Evolutionary conservation across 495 filamentous ascomycete genomes (phyloP).

Genomic region (Penicillium samsonianum): DNA sequence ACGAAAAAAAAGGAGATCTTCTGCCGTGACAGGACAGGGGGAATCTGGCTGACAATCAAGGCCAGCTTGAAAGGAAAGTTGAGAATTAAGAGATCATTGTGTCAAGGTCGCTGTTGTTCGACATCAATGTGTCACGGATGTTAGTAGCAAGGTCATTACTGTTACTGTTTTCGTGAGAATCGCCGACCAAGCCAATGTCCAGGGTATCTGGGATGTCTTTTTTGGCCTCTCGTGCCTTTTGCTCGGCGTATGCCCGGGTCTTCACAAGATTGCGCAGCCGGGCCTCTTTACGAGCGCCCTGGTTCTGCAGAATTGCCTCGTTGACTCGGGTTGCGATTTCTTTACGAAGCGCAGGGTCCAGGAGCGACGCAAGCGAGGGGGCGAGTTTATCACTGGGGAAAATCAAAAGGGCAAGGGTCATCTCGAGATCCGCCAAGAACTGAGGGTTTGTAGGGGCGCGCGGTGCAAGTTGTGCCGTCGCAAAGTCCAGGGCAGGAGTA

Average conservation of each 20-base stretch:
- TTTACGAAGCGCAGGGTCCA: constrained; percentile 79
- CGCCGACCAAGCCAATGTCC: constrained; percentile 65
- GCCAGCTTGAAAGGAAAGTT: not conserved
- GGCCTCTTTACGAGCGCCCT: constrained; percentile 72
- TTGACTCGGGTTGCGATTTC: constrained; percentile 83
- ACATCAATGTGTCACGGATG: constrained; percentile 45
- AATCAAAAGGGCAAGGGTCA: constrained; percentile 88
- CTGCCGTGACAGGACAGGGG: not conserved
- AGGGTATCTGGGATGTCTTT: constrained; percentile 72
- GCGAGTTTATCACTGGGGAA: constrained; percentile 76
- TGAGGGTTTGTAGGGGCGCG: constrained; percentile 77
- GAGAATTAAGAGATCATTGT: constrained; percentile 58
- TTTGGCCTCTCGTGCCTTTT: constrained; percentile 69
- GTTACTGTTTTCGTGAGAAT: constrained; percentile 36
- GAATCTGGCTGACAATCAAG: not conserved
- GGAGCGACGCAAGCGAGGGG: constrained; percentile 70
- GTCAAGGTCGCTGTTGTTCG: constrained; percentile 54
- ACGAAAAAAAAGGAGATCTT: not conserved
- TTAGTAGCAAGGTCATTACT: constrained; percentile 32
- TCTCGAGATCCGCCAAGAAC: constrained; percentile 86
- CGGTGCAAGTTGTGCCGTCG: constrained; percentile 81
- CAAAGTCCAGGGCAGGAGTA: constrained; percentile 80
- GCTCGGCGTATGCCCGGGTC: constrained; percentile 83
- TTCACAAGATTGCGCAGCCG: constrained; percentile 76
- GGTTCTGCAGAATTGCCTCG: constrained; percentile 74